Conservation (phyloP, 202 grass and related monocot genomes). For the Bolboschoenoplectus hybrid region DNA sequence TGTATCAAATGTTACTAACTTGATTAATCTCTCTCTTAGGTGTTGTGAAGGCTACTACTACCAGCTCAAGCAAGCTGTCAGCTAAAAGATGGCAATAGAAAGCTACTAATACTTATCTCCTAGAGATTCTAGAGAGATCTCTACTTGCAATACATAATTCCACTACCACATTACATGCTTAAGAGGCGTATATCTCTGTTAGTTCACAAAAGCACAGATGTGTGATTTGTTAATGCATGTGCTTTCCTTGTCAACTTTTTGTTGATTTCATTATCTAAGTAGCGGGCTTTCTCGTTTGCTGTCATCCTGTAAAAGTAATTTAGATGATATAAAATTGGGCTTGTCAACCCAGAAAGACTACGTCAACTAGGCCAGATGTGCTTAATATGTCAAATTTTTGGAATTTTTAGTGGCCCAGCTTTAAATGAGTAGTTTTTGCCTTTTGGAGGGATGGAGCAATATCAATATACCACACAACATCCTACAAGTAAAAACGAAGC, state of each 20-base stretch:
- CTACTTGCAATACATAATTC: neutral
- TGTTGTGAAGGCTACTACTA: slow-evolving; percentile 40
- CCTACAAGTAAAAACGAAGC: neutral
- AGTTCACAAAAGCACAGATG: slow-evolving; percentile 22
- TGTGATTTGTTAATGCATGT: slow-evolving; percentile 16
- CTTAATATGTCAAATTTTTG: neutral
- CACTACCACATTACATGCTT: neutral
- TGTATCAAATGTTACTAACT: neutral
- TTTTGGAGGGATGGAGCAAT: neutral
- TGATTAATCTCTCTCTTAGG: slow-evolving; percentile 38
- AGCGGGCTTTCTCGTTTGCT: slow-evolving; percentile 30
- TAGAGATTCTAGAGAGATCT: slow-evolving; percentile 16
- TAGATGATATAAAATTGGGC: neutral
- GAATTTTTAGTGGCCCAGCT: neutral
- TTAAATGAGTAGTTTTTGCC: neutral
- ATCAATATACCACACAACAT: neutral
- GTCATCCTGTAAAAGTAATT: neutral
- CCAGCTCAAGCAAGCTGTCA: slow-evolving; percentile 41
- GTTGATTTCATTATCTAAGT: slow-evolving; percentile 38
- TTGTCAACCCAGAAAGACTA: neutral
- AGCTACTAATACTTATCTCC: neutral
- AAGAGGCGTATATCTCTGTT: neutral
- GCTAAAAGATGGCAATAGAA: slow-evolving; percentile 54
- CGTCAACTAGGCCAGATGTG: neutral
- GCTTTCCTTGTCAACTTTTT: slow-evolving; percentile 25